Percentiles rank a stretch among this genome's conserved stretches.
phyloP scores from a whole-genome alignment of 257 asterid species.

The Lycium barbarum region DNA sequence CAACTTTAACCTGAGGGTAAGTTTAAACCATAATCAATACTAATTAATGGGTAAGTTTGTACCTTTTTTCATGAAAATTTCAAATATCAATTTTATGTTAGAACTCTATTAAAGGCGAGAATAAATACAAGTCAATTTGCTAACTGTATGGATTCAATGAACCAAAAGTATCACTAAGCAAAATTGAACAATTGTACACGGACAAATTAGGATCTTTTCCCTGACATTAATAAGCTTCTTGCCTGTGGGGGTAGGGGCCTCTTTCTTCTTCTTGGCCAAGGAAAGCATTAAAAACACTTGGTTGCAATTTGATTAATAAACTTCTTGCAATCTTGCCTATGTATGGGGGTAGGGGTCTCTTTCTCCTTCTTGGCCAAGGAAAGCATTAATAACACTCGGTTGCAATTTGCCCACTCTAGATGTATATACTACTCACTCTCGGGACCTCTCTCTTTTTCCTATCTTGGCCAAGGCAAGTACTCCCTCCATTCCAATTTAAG shows the following conservation, averaged over 20 bases:
- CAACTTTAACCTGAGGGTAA: neutral
- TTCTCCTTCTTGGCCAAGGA: neutral
- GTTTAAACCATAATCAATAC: neutral
- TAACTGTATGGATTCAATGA: neutral
- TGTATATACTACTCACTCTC: neutral
- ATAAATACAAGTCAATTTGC: neutral
- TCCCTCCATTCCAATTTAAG: too few relatives aligned
- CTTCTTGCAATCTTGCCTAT: too few relatives aligned
- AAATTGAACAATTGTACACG: neutral
- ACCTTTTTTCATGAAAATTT: neutral
- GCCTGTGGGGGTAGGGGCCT: too few relatives aligned
- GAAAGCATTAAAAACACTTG: neutral
- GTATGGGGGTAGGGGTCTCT: neutral
- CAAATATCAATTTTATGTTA: neutral
- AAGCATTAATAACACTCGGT: neutral
- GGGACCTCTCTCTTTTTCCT: neutral
- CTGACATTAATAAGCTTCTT: neutral
- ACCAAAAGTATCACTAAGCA: neutral
- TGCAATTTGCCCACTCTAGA: neutral
- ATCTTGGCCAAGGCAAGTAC: neutral
- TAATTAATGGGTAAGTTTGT: neutral
- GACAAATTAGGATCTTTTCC: neutral
- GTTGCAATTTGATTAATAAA: neutral
- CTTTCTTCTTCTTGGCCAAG: conserved; percentile 1
- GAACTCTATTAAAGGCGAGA: neutral